phyloP scores from a whole-genome alignment of 805 yeast species.

The Ogataea philodendri region DNA sequence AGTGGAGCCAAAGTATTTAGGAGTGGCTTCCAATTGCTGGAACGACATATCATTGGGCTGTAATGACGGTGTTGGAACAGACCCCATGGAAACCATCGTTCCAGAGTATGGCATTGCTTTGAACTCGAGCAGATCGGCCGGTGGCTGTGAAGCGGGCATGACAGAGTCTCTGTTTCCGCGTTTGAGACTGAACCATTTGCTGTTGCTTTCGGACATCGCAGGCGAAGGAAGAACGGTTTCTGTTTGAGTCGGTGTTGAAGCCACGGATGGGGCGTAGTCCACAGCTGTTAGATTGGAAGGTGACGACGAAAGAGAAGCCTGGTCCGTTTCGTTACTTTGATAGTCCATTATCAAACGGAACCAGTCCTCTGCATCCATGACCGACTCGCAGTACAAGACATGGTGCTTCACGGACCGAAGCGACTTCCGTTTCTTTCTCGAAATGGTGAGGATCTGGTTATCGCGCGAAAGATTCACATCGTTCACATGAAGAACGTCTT shows the following conservation, averaged over 20 bases:
- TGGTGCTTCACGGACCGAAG: slow-evolving; percentile 31
- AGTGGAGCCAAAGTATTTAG: slow-evolving; percentile 61
- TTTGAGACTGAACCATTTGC: slow-evolving; percentile 24
- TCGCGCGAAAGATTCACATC: slow-evolving; percentile 26
- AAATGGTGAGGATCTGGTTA: slow-evolving; percentile 27
- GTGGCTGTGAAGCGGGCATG: slow-evolving; percentile 12
- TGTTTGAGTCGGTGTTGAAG: slow-evolving; percentile 14
- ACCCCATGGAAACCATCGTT: slow-evolving; percentile 19
- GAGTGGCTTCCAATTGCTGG: slow-evolving; percentile 23
- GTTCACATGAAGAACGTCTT: slow-evolving; percentile 23
- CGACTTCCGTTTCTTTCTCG: slow-evolving; percentile 32
- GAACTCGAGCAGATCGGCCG: slow-evolving; percentile 30
- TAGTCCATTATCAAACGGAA: slow-evolving; percentile 15
- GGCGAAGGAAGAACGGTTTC: slow-evolving; percentile 15
- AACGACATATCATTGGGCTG: slow-evolving; percentile 12
- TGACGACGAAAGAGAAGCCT: slow-evolving; percentile 17
- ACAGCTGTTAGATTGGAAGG: slow-evolving; percentile 14
- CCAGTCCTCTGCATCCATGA: slow-evolving; percentile 49
- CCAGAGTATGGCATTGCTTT: slow-evolving; percentile 36
- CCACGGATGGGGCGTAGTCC: slow-evolving; percentile 11
- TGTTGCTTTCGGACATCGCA: slow-evolving; percentile 18
- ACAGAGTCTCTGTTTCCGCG: slow-evolving; percentile 20
- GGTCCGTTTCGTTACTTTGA: slow-evolving; percentile 16
- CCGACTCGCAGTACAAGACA: slow-evolving; percentile 75
- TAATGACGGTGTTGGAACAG: slow-evolving; percentile 8